A percentile compares a stretch with the other conserved stretches of the same genome.
These are phyloP conservation scores for Babjeviella inositovora DNA, from an alignment of 805 yeast species.

Conservation along the genomic window DNA sequence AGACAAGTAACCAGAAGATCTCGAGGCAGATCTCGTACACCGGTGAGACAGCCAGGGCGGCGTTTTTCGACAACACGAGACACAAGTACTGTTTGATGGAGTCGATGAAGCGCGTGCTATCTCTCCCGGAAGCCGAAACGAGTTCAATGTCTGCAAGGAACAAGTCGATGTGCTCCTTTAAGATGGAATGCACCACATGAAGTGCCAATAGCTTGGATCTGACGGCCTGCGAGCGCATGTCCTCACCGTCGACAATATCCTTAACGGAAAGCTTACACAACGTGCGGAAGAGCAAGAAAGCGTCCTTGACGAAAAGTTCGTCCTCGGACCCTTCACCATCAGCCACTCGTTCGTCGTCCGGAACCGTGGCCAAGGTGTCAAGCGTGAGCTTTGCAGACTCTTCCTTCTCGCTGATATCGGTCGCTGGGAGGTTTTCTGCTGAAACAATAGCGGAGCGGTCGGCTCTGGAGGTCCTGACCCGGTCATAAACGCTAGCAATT, in stretches of 20 bases:
- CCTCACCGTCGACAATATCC: constrained; percentile 63
- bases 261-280: constrained; percentile 89
- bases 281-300: constrained; percentile 83
- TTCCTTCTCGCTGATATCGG: too few relatives aligned
- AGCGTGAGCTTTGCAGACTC: background rate
- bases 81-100: constrained; percentile 78
- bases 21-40: constrained; percentile 86
- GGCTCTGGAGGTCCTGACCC: constrained; percentile 23
- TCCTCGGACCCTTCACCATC: constrained; percentile 39
- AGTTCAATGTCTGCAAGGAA: constrained; percentile 45
- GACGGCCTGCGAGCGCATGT: constrained; percentile 82
- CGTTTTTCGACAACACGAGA: constrained; percentile 73
- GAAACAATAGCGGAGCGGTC: too few relatives aligned
- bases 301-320: constrained; percentile 72
- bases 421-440: constrained; percentile 5
- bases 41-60: constrained; percentile 82
- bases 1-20: constrained; percentile 80
- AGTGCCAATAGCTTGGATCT: constrained; percentile 82
- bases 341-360: constrained; percentile 39
- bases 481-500: constrained; percentile 71
- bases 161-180: constrained; percentile 73
- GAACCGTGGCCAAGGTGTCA: too few relatives aligned
- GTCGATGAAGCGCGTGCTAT: constrained; percentile 49
- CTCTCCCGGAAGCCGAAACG: constrained; percentile 29
- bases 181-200: constrained; percentile 73